These are phyloP conservation scores for Oryza australiensis DNA, from an alignment of 176 grass and related monocot species.

Conservation along the genomic window DNA sequence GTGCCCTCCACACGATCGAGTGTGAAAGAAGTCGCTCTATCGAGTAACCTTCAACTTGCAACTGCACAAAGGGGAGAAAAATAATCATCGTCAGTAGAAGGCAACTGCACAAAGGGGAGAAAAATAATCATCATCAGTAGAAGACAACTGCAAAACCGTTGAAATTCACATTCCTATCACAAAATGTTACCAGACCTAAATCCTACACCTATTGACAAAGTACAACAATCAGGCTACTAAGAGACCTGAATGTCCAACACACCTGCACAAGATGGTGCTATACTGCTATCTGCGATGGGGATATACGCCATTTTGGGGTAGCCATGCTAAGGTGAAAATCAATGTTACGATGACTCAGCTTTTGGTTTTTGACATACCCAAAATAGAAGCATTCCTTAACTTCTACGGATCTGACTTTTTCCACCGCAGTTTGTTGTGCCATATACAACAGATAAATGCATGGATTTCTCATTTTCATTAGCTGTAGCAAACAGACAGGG, in stretches of 20 bases:
- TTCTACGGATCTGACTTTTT: not conserved
- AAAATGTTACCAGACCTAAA: not conserved
- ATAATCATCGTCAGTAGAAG: not conserved
- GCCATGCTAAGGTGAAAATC: not conserved
- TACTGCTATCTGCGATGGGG: not conserved
- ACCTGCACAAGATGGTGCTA: not conserved
- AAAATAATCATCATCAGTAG: not conserved
- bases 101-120: not conserved
- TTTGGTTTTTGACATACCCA: not conserved
- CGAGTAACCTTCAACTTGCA: slow-evolving; percentile 64
- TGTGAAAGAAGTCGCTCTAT: slow-evolving; percentile 71
- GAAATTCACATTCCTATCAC: not conserved
- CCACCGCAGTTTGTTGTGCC: not conserved
- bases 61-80: slow-evolving; percentile 32
- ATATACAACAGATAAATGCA: not conserved
- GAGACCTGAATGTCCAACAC: not conserved
- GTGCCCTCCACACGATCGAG: slow-evolving; percentile 82
- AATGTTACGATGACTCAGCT: not conserved
- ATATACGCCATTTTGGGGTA: too few species aligned
- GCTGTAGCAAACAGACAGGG: not conserved
- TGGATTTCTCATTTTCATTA: not conserved
- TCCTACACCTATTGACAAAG: too few species aligned
- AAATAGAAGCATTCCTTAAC: not conserved
- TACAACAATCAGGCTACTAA: not conserved
- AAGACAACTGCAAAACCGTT: not conserved